Evolutionary conservation across 169 alveolate genomes (phyloP).

Genomic region (Eimeria necatrix): DNA sequence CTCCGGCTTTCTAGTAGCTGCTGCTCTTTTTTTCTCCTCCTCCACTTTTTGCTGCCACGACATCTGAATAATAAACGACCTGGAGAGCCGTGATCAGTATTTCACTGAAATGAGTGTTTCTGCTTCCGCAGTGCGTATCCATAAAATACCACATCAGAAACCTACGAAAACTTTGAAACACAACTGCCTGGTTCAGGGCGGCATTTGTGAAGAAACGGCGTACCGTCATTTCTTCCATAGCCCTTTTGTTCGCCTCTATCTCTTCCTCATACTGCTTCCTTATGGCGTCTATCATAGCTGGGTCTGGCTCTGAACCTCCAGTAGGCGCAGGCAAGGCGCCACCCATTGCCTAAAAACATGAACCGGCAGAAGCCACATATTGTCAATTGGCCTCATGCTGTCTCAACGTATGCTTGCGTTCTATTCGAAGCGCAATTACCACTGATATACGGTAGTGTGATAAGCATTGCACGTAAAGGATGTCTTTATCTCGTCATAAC

Average conservation of each 20-base stretch:
- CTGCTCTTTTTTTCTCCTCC: constrained; percentile 86
- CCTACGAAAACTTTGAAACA: background rate
- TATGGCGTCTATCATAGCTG: constrained; percentile 74
- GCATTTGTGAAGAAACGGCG: background rate
- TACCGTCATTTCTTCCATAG: constrained; percentile 84
- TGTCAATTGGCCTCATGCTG: no score
- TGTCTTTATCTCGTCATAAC: no score
- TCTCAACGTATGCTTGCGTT: no score
- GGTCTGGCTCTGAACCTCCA: constrained; percentile 84
- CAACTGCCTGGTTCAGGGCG: no score
- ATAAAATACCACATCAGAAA: no score
- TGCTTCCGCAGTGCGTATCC: no score
- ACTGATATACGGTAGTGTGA: no score
- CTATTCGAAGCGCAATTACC: no score
- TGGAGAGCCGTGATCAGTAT: background rate
- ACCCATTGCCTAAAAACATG: constrained; percentile 72
- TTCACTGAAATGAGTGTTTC: background rate
- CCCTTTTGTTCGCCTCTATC: constrained; percentile 83
- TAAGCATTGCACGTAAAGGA: no score
- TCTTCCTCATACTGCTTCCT: constrained; percentile 83
- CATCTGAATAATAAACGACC: constrained; percentile 31
- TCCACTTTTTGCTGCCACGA: constrained; percentile 82
- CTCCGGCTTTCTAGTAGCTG: constrained; percentile 65
- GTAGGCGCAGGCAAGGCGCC: constrained; percentile 80
- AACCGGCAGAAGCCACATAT: background rate